phyloP scores from a whole-genome alignment of 2,329 filamentous ascomycete genomes.

The Leptographium galeiforme region DNA sequence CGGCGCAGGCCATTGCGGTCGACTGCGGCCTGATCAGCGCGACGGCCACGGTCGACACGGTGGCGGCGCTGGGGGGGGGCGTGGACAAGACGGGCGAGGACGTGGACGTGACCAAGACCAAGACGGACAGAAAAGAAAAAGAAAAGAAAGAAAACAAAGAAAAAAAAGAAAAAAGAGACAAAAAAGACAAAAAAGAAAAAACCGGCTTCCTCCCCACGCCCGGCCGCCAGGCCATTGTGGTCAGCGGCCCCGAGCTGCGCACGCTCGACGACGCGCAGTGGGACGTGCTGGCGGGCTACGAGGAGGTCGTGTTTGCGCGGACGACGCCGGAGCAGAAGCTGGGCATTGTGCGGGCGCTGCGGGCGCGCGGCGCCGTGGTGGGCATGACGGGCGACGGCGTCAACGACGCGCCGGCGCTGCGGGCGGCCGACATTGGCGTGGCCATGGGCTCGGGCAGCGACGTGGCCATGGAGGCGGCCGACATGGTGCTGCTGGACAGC shows the following conservation, averaged over 20 bases:
- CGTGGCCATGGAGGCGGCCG: slow-evolving; percentile 67
- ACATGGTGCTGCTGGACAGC: slow-evolving; percentile 63
- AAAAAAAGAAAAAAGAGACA: too few species aligned
- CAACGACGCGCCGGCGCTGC: slow-evolving; percentile 72
- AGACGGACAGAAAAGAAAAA: too few species aligned
- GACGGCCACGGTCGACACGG: slow-evolving; percentile 36
- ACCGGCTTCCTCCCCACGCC: not conserved
- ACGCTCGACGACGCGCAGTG: slow-evolving; percentile 55
- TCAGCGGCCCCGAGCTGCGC: slow-evolving; percentile 53
- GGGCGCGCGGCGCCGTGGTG: slow-evolving; percentile 49
- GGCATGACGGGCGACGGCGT: slow-evolving; percentile 82
- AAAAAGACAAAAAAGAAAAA: not conserved
- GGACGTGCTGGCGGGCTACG: slow-evolving; percentile 48
- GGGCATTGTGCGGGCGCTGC: slow-evolving; percentile 64
- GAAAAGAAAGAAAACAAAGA: too few species aligned
- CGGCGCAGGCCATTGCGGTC: slow-evolving; percentile 57
- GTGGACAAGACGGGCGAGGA: too few species aligned
- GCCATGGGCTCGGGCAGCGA: slow-evolving; percentile 71
- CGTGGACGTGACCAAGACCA: not conserved
- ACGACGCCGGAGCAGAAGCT: slow-evolving; percentile 71
- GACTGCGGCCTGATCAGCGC: slow-evolving; percentile 53
- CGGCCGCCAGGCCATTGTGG: slow-evolving; percentile 38
- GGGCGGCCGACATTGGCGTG: slow-evolving; percentile 70
- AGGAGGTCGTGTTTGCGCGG: slow-evolving; percentile 62
- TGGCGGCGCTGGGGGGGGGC: slow-evolving; percentile 17